Percentiles rank a stretch among this genome's conserved stretches.
phyloP scores from a whole-genome alignment of 1,284 basidiomycete species.

The Porodaedalea pini region DNA sequence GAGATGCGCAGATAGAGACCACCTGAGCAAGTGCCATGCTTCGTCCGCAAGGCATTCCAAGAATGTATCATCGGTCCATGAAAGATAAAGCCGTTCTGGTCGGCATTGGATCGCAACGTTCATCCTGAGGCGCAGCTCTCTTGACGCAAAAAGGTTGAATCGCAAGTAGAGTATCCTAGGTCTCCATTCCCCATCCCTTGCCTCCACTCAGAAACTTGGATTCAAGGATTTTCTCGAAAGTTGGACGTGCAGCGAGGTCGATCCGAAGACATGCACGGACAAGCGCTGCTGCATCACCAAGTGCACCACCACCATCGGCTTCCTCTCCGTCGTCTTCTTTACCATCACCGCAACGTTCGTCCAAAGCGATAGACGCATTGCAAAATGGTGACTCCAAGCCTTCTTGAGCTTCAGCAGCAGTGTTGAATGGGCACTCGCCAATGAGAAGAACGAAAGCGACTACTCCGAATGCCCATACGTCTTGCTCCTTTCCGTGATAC shows the following conservation, averaged over 20 bases:
- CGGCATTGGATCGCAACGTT: neutral
- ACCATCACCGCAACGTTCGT: slow-evolving; percentile 70
- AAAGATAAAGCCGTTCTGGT: neutral
- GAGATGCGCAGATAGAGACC: neutral
- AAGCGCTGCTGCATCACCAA: slow-evolving; percentile 77
- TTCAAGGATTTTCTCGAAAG: slow-evolving; percentile 75
- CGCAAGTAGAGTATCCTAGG: slow-evolving; percentile 20
- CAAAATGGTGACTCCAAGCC: slow-evolving; percentile 74
- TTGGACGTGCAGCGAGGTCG: slow-evolving; percentile 69
- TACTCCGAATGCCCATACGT: slow-evolving; percentile 98
- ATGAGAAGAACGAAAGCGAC: slow-evolving; percentile 94
- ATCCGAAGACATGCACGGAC: slow-evolving; percentile 78
- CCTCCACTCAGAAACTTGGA: slow-evolving; percentile 73
- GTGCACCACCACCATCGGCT: slow-evolving; percentile 72
- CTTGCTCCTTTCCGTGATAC: slow-evolving; percentile 95
- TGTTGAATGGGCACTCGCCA: slow-evolving; percentile 93
- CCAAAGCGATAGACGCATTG: slow-evolving; percentile 66
- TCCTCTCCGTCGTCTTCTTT: slow-evolving; percentile 71
- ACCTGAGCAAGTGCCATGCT: slow-evolving; percentile 1
- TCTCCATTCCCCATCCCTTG: slow-evolving; percentile 51
- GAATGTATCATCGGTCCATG: neutral
- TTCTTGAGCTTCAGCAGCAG: slow-evolving; percentile 78
- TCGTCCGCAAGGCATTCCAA: neutral
- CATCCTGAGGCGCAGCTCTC: slow-evolving; percentile 10
- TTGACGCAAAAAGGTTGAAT: neutral